A percentile compares a stretch with the other conserved stretches of the same genome.
phyloP scores from a whole-genome alignment of 192 early-diverging fungal species.

The Coemansia sp. region DNA sequence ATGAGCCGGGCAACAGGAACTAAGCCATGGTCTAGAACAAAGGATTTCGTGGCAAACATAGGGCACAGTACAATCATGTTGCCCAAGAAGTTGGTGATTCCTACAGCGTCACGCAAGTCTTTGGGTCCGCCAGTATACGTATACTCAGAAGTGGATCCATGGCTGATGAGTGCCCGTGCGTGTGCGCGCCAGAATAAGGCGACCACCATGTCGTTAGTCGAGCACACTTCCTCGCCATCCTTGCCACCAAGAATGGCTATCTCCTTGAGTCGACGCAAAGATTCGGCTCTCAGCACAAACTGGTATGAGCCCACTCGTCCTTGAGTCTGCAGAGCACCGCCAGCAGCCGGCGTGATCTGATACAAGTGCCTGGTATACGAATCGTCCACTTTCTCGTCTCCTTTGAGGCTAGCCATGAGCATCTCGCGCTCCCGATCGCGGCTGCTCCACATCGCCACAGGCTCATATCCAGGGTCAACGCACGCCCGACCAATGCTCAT shows the following conservation, averaged over 20 bases:
- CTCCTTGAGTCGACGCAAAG: background rate
- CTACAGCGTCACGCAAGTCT: slow-evolving; percentile 13
- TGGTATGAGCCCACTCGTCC: slow-evolving; percentile 1
- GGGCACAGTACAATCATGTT: slow-evolving; percentile 24
- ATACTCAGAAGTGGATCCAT: slow-evolving; percentile 8
- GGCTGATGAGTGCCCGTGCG: slow-evolving; percentile 10
- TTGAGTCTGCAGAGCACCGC: background rate
- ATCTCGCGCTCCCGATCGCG: background rate
- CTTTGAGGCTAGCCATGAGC: background rate
- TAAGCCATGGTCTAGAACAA: slow-evolving; percentile 10
- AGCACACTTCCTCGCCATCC: background rate
- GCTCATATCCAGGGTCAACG: background rate
- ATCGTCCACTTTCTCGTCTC: background rate
- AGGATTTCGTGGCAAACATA: slow-evolving; percentile 5
- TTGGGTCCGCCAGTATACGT: slow-evolving; percentile 29
- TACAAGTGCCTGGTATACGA: background rate
- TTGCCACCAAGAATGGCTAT: background rate
- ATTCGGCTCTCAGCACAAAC: background rate
- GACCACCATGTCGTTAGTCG: slow-evolving; percentile 24
- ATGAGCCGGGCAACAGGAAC: slow-evolving; percentile 8
- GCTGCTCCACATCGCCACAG: background rate
- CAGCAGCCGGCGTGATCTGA: background rate
- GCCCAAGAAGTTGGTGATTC: slow-evolving; percentile 13
- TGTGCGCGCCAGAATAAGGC: slow-evolving; percentile 43
- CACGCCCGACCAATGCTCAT: slow-evolving; percentile 1